These are phyloP conservation scores for Colletotrichum gloeosporioides DNA, from an alignment of 2,329 filamentous ascomycete species.

Conservation along the genomic window DNA sequence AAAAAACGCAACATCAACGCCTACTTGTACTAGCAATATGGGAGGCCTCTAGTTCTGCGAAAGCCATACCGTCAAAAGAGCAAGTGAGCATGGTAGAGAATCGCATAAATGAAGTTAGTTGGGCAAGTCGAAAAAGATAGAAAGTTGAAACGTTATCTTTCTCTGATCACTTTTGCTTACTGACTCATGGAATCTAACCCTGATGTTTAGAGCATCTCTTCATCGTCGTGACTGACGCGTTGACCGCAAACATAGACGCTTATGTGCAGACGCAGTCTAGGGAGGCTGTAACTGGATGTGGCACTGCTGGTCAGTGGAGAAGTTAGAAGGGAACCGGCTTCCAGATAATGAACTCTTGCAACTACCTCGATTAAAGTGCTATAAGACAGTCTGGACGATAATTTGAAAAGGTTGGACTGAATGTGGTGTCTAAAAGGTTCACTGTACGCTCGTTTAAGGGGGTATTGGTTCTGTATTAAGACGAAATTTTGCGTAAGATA, in stretches of 20 bases:
- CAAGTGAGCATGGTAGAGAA: not conserved
- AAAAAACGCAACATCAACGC: not conserved
- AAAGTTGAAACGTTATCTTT: not conserved
- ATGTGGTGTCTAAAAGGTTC: not conserved
- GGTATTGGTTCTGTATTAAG: not conserved
- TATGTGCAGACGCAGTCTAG: not conserved
- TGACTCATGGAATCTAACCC: not conserved
- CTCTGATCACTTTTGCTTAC: not conserved
- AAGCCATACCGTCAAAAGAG: not conserved
- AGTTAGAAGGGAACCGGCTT: not conserved
- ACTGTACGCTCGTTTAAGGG: not conserved
- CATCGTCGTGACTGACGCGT: not conserved
- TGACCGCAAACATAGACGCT: not conserved
- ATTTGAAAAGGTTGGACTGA: not conserved
- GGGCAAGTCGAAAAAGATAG: not conserved
- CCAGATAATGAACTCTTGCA: not conserved
- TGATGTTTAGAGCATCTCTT: not conserved
- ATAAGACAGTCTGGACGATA: not conserved
- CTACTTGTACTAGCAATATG: not conserved
- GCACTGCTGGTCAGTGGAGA: not conserved
- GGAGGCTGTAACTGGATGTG: not conserved
- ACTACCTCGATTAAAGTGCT: not conserved
- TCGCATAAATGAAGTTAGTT: not conserved
- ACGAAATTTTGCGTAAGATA: not conserved
- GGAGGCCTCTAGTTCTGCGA: not conserved